phyloP scores from a whole-genome alignment of 1,284 basidiomycete species.

The Pseudozyma hubeiensis region DNA sequence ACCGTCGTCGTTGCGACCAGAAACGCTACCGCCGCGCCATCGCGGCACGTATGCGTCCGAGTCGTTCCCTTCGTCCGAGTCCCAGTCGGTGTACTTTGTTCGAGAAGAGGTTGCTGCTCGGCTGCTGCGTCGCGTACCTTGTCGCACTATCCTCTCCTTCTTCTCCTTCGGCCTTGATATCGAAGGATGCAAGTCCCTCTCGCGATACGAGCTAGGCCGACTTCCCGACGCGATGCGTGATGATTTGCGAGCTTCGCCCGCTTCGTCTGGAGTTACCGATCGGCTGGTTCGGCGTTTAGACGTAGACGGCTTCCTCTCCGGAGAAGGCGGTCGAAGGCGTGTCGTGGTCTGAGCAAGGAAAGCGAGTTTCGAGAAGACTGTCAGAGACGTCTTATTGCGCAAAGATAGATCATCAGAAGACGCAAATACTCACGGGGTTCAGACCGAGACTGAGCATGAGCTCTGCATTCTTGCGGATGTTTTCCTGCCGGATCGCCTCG shows the following conservation, averaged over 20 bases:
- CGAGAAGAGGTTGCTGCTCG: conserved; percentile 28
- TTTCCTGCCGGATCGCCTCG: conserved; percentile 63
- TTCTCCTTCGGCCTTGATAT: conserved; percentile 24
- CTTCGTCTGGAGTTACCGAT: conserved; percentile 10
- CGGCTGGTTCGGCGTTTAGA: conserved; percentile 23
- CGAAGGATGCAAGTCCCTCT: conserved; percentile 25
- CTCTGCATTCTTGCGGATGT: conserved; percentile 68
- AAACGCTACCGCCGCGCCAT: conserved; percentile 32
- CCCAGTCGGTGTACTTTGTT: conserved; percentile 44
- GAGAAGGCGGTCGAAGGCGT: conserved; percentile 30
- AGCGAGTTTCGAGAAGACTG: not conserved
- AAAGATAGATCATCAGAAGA: not conserved
- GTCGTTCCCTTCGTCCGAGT: conserved; percentile 44
- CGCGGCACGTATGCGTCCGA: conserved; percentile 42
- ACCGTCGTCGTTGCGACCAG: not conserved
- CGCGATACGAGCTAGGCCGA: conserved; percentile 36
- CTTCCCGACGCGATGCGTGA: conserved; percentile 39
- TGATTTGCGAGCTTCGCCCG: conserved; percentile 32
- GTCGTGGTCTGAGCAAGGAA: conserved; percentile 18
- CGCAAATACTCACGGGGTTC: conserved; percentile 22
- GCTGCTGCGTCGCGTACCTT: conserved; percentile 45
- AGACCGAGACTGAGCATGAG: conserved; percentile 55
- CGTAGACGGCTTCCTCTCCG: conserved; percentile 26
- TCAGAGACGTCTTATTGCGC: not conserved
- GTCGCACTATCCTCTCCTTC: conserved; percentile 29